Percentiles rank a stretch among this genome's conserved stretches.
Conservation (phyloP, 805 yeast genomes). For the Nakazawaea wyomingensis region DNA sequence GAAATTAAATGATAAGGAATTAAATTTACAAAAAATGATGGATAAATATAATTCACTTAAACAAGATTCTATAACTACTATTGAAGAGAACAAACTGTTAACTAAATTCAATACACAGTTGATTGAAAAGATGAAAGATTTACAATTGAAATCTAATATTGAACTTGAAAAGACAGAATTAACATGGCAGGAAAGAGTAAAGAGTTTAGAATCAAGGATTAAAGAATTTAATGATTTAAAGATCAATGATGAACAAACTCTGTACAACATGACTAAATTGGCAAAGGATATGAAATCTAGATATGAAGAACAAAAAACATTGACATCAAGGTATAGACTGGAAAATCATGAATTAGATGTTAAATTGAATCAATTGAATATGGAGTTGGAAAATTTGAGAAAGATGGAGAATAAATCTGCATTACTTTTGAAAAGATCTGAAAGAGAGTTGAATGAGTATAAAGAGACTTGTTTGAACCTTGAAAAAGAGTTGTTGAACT, state of each 20-base stretch:
- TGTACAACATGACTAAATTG: conserved; percentile 45
- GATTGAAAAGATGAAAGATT: conserved; percentile 35
- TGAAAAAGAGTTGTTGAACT: conserved; percentile 53
- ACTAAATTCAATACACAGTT: conserved; percentile 51
- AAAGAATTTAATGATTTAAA: conserved; percentile 41
- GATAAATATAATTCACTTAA: conserved; percentile 32
- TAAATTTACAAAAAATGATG: conserved; percentile 20
- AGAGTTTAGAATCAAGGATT: conserved; percentile 46
- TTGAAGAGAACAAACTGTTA: conserved; percentile 65
- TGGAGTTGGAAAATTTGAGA: conserved; percentile 37
- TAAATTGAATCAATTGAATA: conserved; percentile 41
- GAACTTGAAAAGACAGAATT: conserved; percentile 45
- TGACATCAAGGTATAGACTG: conserved; percentile 48
- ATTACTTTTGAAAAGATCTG: conserved; percentile 38
- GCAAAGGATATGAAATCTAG: conserved; percentile 49
- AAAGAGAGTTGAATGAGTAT: conserved; percentile 51
- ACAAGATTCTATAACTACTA: conserved; percentile 48
- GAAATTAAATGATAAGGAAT: conserved; percentile 22
- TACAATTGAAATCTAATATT: conserved; percentile 45
- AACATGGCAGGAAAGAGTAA: conserved; percentile 56
- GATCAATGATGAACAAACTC: conserved; percentile 47
- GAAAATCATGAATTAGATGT: conserved; percentile 54
- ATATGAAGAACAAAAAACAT: conserved; percentile 44
- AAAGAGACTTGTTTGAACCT: conserved; percentile 47
- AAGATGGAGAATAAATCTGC: conserved; percentile 39